These are phyloP conservation scores for Candida neerlandica DNA, from an alignment of 1,139 yeast species.

Conservation along the genomic window DNA sequence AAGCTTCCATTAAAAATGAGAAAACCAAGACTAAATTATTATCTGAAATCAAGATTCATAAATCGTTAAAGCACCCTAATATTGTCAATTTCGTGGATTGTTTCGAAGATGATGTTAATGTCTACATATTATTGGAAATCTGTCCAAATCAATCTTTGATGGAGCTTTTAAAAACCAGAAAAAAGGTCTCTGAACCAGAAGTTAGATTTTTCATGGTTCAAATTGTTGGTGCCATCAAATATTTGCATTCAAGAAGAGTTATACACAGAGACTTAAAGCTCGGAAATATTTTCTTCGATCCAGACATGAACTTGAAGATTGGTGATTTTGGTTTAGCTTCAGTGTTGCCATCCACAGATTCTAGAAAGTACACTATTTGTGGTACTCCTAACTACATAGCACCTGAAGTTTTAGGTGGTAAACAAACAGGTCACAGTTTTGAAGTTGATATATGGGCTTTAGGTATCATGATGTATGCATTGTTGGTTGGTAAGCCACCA, in stretches of 20 bases:
- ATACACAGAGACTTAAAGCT: constrained; percentile 93
- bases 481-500: constrained; percentile 92
- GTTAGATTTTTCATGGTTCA: constrained; percentile 90
- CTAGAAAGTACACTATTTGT: constrained; percentile 89
- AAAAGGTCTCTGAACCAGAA: constrained; percentile 85
- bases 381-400: constrained; percentile 99
- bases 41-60: constrained; percentile 94
- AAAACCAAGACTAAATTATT: constrained; percentile 87
- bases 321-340: constrained; percentile 98
- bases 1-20: constrained; percentile 86
- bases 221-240: constrained; percentile 89
- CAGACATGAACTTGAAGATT: constrained; percentile 87
- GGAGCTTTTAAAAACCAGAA: constrained; percentile 87
- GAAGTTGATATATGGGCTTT: constrained; percentile 98
- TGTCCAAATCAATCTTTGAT: constrained; percentile 92
- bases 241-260: constrained; percentile 90
- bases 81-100: constrained; percentile 92
- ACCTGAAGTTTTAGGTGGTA: constrained; percentile 92
- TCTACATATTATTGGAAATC: constrained; percentile 88
- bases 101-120: constrained; percentile 92
- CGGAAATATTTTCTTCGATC: constrained; percentile 92
- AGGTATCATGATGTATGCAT: constrained; percentile 93
- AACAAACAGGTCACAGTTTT: constrained; percentile 84
- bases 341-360: constrained; percentile 64
- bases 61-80: constrained; percentile 84